phyloP scores from a whole-genome alignment of 768 basidiomycete genomes.

The Termitomyces sp. region DNA sequence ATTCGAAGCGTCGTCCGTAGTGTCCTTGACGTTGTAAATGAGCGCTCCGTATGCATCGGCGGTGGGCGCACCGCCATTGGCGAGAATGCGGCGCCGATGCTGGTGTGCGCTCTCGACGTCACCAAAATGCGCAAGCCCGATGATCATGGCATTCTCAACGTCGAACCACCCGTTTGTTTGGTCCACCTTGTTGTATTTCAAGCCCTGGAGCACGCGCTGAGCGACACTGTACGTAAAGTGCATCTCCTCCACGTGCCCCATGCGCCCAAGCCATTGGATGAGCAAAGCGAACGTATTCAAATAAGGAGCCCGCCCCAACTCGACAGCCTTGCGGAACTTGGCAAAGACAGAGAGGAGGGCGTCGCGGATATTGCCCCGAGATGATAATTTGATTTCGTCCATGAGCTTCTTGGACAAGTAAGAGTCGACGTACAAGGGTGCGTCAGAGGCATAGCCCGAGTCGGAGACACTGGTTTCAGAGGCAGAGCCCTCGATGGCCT shows the following conservation, averaged over 20 bases:
- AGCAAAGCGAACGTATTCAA: constrained; percentile 56
- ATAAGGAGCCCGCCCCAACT: constrained; percentile 46
- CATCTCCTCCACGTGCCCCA: constrained; percentile 58
- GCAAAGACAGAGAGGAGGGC: constrained; percentile 44
- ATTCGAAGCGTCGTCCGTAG: constrained; percentile 91
- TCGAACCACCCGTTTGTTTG: constrained; percentile 67
- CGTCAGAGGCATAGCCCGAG: constrained; percentile 13
- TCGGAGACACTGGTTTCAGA: constrained; percentile 9
- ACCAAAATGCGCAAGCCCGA: constrained; percentile 80
- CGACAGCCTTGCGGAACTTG: constrained; percentile 46
- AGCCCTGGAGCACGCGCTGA: constrained; percentile 55
- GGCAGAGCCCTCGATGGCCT: constrained; percentile 15
- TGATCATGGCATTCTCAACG: constrained; percentile 89
- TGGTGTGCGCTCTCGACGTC: constrained; percentile 77
- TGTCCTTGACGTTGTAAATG: constrained; percentile 85
- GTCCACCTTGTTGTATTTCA: constrained; percentile 38
- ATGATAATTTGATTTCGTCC: background rate
- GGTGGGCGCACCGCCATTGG: constrained; percentile 73
- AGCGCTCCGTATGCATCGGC: constrained; percentile 93
- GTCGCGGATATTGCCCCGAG: constrained; percentile 2
- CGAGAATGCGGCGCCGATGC: constrained; percentile 75
- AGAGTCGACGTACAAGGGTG: constrained; percentile 4
- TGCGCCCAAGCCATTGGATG: constrained; percentile 68
- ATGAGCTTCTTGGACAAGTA: constrained; percentile 9
- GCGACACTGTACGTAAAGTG: constrained; percentile 65